A percentile compares a stretch with the other conserved stretches of the same genome.
These are phyloP conservation scores for Isatis tinctoria DNA, from an alignment of 345 rosid genomes.

Conservation along the genomic window DNA sequence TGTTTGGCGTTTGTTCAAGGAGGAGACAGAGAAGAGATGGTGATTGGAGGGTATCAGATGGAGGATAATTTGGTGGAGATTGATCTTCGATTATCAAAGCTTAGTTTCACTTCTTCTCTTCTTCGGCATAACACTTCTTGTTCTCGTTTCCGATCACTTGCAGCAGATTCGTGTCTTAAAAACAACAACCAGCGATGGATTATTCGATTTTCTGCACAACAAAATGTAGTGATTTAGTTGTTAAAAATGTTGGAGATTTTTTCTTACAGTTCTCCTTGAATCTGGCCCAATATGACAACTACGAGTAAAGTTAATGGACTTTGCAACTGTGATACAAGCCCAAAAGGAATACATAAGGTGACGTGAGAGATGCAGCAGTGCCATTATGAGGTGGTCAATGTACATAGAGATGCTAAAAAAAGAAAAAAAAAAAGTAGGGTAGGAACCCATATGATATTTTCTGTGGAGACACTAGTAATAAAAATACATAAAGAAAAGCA, in stretches of 20 bases:
- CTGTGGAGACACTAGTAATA: too few species aligned
- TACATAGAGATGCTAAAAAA: too few species aligned
- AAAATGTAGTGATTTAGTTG: background rate
- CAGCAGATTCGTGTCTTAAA: background rate
- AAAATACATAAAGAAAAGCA: too few species aligned
- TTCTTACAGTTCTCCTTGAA: background rate
- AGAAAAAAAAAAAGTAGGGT: too few species aligned
- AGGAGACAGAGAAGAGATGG: background rate
- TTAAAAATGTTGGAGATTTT: background rate
- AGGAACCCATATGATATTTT: too few species aligned
- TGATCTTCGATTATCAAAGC: background rate
- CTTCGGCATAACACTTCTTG: conserved; percentile 3
- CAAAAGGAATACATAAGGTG: background rate
- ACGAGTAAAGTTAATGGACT: background rate
- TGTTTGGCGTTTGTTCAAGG: background rate
- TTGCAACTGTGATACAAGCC: background rate
- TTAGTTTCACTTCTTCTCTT: conserved; percentile 8
- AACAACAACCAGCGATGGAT: background rate
- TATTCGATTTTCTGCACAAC: background rate
- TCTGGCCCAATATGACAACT: background rate
- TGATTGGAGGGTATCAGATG: background rate
- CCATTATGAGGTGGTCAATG: too few species aligned
- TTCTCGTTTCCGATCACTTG: background rate
- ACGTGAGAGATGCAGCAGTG: too few species aligned
- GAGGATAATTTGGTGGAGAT: background rate